Evolutionary conservation across 805 yeast species (phyloP).

Genomic region (Teunomyces aglyptinius): DNA sequence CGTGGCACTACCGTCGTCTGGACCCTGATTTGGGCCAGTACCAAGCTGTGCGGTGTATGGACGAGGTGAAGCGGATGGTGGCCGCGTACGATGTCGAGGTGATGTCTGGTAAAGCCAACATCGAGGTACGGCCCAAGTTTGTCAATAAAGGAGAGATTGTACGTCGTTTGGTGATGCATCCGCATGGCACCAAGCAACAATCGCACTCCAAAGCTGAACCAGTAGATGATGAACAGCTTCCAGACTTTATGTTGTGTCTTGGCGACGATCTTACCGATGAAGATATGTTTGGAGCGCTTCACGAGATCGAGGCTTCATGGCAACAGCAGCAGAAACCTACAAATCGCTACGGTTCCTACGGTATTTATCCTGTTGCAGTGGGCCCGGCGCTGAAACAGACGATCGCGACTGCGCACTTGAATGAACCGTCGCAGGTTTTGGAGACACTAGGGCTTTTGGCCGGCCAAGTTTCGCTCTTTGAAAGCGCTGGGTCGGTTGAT

Average conservation of each 20-base stretch:
- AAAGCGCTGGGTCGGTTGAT: slow-evolving; percentile 72
- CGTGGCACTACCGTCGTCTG: slow-evolving; percentile 96
- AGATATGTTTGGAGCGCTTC: slow-evolving; percentile 87
- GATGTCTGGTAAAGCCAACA: slow-evolving; percentile 95
- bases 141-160: slow-evolving; percentile 98
- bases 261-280: slow-evolving; percentile 98
- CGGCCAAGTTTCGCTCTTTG: slow-evolving; percentile 77
- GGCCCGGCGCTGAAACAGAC: slow-evolving; percentile 91
- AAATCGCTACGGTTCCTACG: slow-evolving; percentile 52
- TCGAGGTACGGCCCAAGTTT: slow-evolving; percentile 94
- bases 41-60: slow-evolving; percentile 74
- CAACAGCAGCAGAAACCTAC: slow-evolving; percentile 36
- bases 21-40: slow-evolving; percentile 91
- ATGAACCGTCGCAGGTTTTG: slow-evolving; percentile 79
- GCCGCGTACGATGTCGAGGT: slow-evolving; percentile 84
- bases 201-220: no score
- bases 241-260: slow-evolving; percentile 83
- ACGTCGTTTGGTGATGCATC: slow-evolving; percentile 64
- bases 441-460: slow-evolving; percentile 78
- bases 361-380: slow-evolving; percentile 82
- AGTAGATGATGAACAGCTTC: slow-evolving; percentile 46
- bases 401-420: slow-evolving; percentile 78
- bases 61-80: slow-evolving; percentile 59
- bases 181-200: slow-evolving; percentile 43
- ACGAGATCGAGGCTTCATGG: slow-evolving; percentile 59